Evolutionary conservation across 2,329 filamentous ascomycete genomes (phyloP).

Genomic region (Fusarium equiseti): DNA sequence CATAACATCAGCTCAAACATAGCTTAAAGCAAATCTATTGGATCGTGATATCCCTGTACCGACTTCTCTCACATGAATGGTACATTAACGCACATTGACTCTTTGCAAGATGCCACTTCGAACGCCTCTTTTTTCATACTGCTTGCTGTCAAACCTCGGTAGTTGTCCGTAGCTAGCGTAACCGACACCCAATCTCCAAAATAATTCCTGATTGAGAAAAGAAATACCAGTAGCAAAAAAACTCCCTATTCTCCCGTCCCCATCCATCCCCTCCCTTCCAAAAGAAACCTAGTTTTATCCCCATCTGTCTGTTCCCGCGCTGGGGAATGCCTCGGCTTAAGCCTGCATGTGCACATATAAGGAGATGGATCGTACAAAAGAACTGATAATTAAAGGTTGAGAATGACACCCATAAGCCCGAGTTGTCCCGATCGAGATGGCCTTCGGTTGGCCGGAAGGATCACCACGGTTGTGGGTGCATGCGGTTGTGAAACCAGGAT

Average conservation of each 20-base stretch:
- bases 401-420: constrained; percentile 35
- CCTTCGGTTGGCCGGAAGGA: constrained; percentile 45
- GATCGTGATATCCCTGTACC: constrained; percentile 36
- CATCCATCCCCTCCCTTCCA: background rate
- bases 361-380: constrained; percentile 7
- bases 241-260: constrained; percentile 18
- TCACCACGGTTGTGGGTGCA: constrained; percentile 33
- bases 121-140: constrained; percentile 44
- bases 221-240: constrained; percentile 21
- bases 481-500: constrained; percentile 14
- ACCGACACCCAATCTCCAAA: constrained; percentile 31
- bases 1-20: constrained; percentile 40
- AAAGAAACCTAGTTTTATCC: constrained; percentile 7
- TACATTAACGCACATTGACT: constrained; percentile 26
- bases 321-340: constrained; percentile 42
- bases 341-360: constrained; percentile 26
- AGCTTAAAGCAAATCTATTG: constrained; percentile 43
- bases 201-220: constrained; percentile 24
- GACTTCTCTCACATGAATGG: constrained; percentile 42
- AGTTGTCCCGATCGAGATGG: constrained; percentile 39
- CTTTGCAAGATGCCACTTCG: constrained; percentile 30
- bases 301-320: background rate
- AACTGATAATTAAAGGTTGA: constrained; percentile 4
- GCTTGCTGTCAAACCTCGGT: constrained; percentile 36
- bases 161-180: constrained; percentile 39